phyloP scores from a whole-genome alignment of 768 basidiomycete genomes.

The Termitomyces sp. region DNA sequence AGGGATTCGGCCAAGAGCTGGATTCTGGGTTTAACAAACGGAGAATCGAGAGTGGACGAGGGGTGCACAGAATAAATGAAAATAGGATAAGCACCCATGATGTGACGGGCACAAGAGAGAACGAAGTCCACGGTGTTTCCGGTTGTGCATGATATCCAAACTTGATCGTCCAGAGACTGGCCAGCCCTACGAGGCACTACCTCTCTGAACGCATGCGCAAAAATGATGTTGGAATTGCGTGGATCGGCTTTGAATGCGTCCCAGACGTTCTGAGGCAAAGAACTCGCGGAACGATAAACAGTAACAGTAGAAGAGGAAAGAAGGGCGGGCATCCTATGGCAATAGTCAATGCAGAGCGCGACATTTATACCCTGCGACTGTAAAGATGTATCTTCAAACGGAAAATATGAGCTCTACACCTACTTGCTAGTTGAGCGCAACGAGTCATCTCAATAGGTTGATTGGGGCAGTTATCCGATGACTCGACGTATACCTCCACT shows the following conservation, averaged over 20 bases:
- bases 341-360: not conserved
- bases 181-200: not conserved
- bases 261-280: conserved; percentile 30
- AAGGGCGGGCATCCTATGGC: conserved; percentile 5
- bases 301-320: not conserved
- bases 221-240: conserved; percentile 24
- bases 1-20: conserved; percentile 2
- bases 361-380: not conserved
- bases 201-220: conserved; percentile 17
- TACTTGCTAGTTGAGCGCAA: not conserved
- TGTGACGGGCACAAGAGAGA: conserved; percentile 10
- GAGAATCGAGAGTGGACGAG: not conserved
- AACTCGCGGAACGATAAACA: conserved; percentile 23
- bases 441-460: not conserved
- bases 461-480: not conserved
- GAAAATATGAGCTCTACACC: conserved; percentile 4
- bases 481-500: conserved; percentile 5
- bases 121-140: conserved; percentile 3
- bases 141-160: conserved; percentile 37
- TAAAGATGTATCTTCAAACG: conserved; percentile 4
- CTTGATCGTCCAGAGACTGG: conserved; percentile 3
- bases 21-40: conserved; percentile 4
- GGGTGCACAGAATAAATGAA: conserved; percentile 10
- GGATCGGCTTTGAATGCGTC: conserved; percentile 25
- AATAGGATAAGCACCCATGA: conserved; percentile 12